Conservation (phyloP, 805 yeast species). For the Myxozyma lipomycoides region DNA sequence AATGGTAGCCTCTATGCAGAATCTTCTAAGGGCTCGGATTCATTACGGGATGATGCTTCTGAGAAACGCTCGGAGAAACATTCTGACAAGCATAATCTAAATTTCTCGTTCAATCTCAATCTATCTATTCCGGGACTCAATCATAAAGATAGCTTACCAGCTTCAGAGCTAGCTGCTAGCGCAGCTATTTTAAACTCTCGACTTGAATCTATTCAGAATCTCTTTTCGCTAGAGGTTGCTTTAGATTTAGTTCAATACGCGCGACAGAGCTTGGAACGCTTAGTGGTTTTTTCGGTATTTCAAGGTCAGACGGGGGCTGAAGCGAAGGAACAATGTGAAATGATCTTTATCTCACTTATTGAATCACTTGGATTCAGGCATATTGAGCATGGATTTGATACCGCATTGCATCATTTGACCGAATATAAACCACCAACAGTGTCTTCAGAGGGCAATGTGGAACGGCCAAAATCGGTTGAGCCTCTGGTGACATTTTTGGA, state of each 20-base stretch:
- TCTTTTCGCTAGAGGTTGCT: conserved; percentile 77
- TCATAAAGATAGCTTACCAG: conserved; percentile 34
- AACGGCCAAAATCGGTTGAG: conserved; percentile 39
- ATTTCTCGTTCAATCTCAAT: not conserved
- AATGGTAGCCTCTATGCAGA: conserved; percentile 3
- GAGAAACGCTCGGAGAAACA: conserved; percentile 3
- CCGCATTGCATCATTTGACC: conserved; percentile 66
- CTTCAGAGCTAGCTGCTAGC: conserved; percentile 72
- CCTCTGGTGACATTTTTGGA: conserved; percentile 87
- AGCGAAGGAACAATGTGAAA: conserved; percentile 49
- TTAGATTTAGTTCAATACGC: conserved; percentile 67
- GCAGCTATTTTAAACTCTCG: conserved; percentile 72
- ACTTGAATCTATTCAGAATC: conserved; percentile 67
- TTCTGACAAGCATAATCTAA: not conserved
- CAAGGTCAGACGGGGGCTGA: conserved; percentile 36
- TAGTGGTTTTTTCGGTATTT: conserved; percentile 45
- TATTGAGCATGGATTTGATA: conserved; percentile 76
- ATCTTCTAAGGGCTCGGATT: conserved; percentile 15
- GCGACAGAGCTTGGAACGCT: conserved; percentile 56
- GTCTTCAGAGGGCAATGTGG: conserved; percentile 15
- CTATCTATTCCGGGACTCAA: not conserved
- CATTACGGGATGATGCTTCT: conserved; percentile 9
- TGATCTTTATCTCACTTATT: conserved; percentile 65
- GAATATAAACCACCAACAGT: conserved; percentile 59
- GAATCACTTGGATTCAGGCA: conserved; percentile 66